Conservation (phyloP, 305 asterid species). For the Fraxinus floribunda region DNA sequence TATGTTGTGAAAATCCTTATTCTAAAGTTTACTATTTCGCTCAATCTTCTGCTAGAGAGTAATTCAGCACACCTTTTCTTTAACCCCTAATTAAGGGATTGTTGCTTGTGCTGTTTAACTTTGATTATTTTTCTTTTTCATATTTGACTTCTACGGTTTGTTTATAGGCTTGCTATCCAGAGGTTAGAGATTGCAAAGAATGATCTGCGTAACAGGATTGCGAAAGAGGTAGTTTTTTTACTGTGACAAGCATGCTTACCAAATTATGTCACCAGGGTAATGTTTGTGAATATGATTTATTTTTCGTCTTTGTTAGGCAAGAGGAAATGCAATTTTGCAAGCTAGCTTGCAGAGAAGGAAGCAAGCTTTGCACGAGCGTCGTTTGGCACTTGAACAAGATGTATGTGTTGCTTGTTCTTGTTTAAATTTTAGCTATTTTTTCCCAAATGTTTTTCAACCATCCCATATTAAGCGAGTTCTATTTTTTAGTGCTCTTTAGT, state of each 20-base stretch:
- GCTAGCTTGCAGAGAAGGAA: conserved; percentile 99
- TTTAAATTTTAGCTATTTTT: background rate
- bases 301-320: conserved; percentile 57
- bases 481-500: background rate
- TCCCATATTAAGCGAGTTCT: background rate
- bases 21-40: background rate
- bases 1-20: conserved; percentile 1
- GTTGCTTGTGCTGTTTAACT: background rate
- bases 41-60: background rate
- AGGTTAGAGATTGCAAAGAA: conserved; percentile 87
- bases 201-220: conserved; percentile 89
- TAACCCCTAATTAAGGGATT: background rate
- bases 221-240: conserved; percentile 66
- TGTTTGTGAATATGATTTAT: conserved; percentile 24
- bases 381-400: conserved; percentile 98
- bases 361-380: conserved; percentile 98
- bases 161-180: conserved; percentile 91
- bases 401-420: conserved; percentile 38
- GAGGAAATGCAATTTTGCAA: conserved; percentile 95
- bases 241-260: conserved; percentile 8
- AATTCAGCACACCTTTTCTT: background rate
- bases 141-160: conserved; percentile 27
- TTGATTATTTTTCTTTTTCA: conserved; percentile 13
- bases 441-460: background rate
- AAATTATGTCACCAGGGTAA: background rate